Conservation (phyloP, 2,329 filamentous ascomycete genomes). For the Fusarium virguliforme region DNA sequence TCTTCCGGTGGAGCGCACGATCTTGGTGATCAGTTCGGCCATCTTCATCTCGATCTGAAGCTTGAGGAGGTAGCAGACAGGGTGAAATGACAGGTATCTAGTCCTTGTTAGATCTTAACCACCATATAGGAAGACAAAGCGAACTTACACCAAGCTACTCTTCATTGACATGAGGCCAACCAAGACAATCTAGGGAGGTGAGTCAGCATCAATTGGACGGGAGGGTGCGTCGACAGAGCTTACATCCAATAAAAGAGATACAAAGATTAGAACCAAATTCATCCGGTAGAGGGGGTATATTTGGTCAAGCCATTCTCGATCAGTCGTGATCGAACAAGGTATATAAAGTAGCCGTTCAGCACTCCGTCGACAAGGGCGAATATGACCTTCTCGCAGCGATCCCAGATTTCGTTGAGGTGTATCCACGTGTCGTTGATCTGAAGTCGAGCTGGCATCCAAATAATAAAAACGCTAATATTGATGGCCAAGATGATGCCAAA, state of each 20-base stretch:
- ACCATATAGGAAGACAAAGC: accelerated
- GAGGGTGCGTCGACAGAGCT: accelerated
- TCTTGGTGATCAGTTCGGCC: conserved; percentile 64
- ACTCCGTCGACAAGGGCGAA: conserved; percentile 65
- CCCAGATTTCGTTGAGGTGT: conserved; percentile 66
- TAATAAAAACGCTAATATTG: conserved; percentile 68
- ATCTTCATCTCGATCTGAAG: conserved; percentile 68
- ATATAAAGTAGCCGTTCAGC: conserved; percentile 68
- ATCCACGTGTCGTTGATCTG: conserved; percentile 61
- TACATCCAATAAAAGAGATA: conserved; percentile 51
- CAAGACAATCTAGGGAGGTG: conserved; percentile 30
- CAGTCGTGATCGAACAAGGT: conserved; percentile 61
- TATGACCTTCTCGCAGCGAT: conserved; percentile 67
- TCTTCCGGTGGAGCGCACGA: conserved; percentile 33
- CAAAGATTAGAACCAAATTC: conserved; percentile 49
- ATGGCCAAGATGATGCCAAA: conserved; percentile 63
- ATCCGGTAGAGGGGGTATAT: conserved; percentile 62
- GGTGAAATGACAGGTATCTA: conserved; percentile 58
- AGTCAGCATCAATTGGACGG: background rate
- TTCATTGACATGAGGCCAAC: conserved; percentile 52
- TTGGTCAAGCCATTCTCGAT: conserved; percentile 65
- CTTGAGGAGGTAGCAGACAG: conserved; percentile 65
- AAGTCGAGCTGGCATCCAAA: conserved; percentile 69
- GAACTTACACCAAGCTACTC: conserved; percentile 49
- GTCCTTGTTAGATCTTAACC: background rate